Conservation (phyloP, 176 grass and related monocot species). For the Phoenix dactylifera region DNA sequence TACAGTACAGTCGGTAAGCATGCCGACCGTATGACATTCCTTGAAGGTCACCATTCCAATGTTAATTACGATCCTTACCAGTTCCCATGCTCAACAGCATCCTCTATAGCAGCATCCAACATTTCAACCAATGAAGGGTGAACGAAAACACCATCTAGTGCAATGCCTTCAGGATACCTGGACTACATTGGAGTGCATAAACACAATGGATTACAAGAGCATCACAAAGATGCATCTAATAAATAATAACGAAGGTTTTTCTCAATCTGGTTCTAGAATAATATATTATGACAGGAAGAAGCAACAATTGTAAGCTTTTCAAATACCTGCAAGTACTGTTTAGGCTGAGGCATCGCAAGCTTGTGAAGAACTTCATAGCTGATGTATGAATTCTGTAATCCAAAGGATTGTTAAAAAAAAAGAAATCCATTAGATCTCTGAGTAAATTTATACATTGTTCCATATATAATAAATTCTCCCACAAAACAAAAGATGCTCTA, state of each 20-base stretch:
- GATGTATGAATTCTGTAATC: conserved; percentile 88
- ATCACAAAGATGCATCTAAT: too few species aligned
- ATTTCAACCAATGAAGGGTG: conserved; percentile 85
- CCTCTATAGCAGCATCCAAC: conserved; percentile 86
- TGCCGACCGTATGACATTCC: too few species aligned
- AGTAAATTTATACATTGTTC: background rate
- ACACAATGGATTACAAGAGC: conserved; percentile 1
- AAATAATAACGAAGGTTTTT: too few species aligned
- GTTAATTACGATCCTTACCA: conserved; percentile 41
- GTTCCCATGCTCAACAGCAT: conserved; percentile 68
- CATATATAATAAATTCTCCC: too few species aligned
- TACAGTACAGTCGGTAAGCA: too few species aligned
- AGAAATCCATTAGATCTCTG: conserved; percentile 11
- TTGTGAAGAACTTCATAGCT: conserved; percentile 88
- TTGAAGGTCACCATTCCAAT: too few species aligned
- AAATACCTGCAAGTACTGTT: conserved; percentile 90
- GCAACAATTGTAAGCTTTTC: conserved; percentile 15
- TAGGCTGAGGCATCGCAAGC: conserved; percentile 88
- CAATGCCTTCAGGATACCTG: conserved; percentile 91
- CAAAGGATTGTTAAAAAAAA: conserved; percentile 18
- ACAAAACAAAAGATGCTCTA: too few species aligned
- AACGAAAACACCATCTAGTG: conserved; percentile 87
- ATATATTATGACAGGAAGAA: background rate
- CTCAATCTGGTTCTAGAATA: too few species aligned
- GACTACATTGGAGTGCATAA: conserved; percentile 34